Evolutionary conservation across 169 alveolate species (phyloP).

Genomic region (Plasmodium adleri): DNA sequence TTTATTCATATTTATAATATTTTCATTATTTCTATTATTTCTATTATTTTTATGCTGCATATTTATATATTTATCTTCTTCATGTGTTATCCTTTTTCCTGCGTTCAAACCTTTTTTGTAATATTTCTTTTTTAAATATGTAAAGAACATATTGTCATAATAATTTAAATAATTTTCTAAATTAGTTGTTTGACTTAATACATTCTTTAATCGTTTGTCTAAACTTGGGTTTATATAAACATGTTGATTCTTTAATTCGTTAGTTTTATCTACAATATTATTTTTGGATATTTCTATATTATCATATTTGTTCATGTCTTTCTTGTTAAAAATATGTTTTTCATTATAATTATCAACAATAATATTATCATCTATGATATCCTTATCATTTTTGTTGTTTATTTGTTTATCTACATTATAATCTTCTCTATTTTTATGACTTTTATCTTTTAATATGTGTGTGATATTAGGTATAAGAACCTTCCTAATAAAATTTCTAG

Average conservation of each 20-base stretch:
- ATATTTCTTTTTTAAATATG: constrained; percentile 35
- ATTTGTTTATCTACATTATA: background rate
- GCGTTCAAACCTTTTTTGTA: background rate
- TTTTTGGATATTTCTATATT: background rate
- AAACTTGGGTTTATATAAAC: constrained; percentile 18
- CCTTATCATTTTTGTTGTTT: background rate
- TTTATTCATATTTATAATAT: no score
- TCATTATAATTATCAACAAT: background rate
- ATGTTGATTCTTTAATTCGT: background rate
- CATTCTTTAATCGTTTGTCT: constrained; percentile 25
- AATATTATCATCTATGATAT: background rate
- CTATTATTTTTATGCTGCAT: background rate
- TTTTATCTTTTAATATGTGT: constrained; percentile 6
- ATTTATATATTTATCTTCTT: no score
- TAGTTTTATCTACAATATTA: background rate
- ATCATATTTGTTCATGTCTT: background rate
- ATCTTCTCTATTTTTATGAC: no score
- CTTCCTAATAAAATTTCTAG: constrained; percentile 50
- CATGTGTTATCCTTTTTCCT: no score
- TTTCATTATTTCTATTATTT: no score
- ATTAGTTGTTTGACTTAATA: constrained; percentile 9
- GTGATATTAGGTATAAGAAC: constrained; percentile 49
- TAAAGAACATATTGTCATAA: constrained; percentile 12
- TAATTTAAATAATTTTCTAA: constrained; percentile 30
- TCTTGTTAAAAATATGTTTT: background rate